These are phyloP conservation scores for Lanmaoa pseudosensibilis DNA, from an alignment of 768 basidiomycete species.

Conservation along the genomic window DNA sequence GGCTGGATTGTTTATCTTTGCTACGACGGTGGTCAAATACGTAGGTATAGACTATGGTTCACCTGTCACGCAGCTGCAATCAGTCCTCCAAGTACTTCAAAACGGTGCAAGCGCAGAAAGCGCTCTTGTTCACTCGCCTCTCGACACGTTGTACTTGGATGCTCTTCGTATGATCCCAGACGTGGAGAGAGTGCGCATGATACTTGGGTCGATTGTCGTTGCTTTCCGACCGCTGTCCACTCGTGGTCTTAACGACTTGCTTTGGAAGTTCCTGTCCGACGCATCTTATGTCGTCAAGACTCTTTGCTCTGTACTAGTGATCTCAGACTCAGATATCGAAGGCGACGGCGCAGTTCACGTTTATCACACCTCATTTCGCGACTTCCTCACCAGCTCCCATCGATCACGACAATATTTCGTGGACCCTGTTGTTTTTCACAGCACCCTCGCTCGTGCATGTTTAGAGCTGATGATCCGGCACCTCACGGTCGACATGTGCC, in stretches of 20 bases:
- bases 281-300: slow-evolving; percentile 8
- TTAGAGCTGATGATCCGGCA: slow-evolving; percentile 18
- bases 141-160: slow-evolving; percentile 19
- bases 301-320: slow-evolving; percentile 17
- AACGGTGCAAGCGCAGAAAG: not conserved
- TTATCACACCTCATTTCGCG: slow-evolving; percentile 26
- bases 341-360: slow-evolving; percentile 13
- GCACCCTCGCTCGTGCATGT: slow-evolving; percentile 13
- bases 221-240: slow-evolving; percentile 15
- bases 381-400: slow-evolving; percentile 16
- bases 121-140: slow-evolving; percentile 9
- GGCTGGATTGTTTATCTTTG: slow-evolving; percentile 30
- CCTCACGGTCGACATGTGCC: slow-evolving; percentile 15
- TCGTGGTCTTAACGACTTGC: slow-evolving; percentile 11
- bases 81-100: slow-evolving; percentile 10
- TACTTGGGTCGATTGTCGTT: slow-evolving; percentile 15
- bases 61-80: slow-evolving; percentile 10
- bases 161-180: slow-evolving; percentile 11
- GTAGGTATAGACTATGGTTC: slow-evolving; percentile 13
- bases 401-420: slow-evolving; percentile 19
- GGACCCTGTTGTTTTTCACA: slow-evolving; percentile 12
- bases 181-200: slow-evolving; percentile 6
- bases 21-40: slow-evolving; percentile 30
- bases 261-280: slow-evolving; percentile 8
- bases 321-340: slow-evolving; percentile 5